A percentile compares a stretch with the other conserved stretches of the same genome.
These are phyloP conservation scores for Talaromyces sp. DNA, from an alignment of 2,329 filamentous ascomycete species.

Conservation along the genomic window DNA sequence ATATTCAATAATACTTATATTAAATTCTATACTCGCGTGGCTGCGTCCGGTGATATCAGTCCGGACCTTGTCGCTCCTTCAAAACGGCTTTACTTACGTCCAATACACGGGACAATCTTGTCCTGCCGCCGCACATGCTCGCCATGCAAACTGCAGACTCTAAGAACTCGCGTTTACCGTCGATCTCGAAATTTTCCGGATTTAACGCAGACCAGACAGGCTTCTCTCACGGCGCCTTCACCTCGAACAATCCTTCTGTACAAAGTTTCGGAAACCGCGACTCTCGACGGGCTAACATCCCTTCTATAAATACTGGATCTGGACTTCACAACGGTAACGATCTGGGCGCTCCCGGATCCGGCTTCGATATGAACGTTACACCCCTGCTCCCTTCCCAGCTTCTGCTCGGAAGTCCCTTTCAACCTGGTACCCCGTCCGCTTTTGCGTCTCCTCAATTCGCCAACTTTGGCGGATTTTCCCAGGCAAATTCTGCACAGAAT, in stretches of 20 bases:
- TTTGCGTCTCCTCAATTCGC: constrained; percentile 92
- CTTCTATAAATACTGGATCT: constrained; percentile 82
- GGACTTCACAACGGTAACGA: constrained; percentile 59
- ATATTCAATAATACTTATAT: background rate
- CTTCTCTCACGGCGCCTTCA: constrained; percentile 89
- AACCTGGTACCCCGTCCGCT: constrained; percentile 83
- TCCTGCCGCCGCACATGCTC: constrained; percentile 76
- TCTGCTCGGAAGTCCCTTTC: constrained; percentile 91
- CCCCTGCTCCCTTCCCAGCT: constrained; percentile 91
- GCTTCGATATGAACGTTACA: constrained; percentile 97
- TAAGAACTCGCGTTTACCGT: constrained; percentile 59
- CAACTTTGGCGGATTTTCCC: constrained; percentile 71
- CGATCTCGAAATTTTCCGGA: constrained; percentile 74
- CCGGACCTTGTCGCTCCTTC: constrained; percentile 40
- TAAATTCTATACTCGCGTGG: constrained; percentile 5
- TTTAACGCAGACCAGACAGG: constrained; percentile 68
- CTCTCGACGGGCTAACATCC: constrained; percentile 75
- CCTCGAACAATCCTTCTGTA: constrained; percentile 67
- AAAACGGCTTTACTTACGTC: constrained; percentile 80
- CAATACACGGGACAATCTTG: constrained; percentile 70
- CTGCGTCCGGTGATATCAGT: constrained; percentile 22
- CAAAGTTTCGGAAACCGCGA: constrained; percentile 82
- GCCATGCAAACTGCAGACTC: constrained; percentile 83
- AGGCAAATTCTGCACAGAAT: constrained; percentile 51
- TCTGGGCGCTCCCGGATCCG: constrained; percentile 79